A percentile compares a stretch with the other conserved stretches of the same genome.
Conservation (phyloP, 148 eudicot species). For the Rhododendron ferrugineum region DNA sequence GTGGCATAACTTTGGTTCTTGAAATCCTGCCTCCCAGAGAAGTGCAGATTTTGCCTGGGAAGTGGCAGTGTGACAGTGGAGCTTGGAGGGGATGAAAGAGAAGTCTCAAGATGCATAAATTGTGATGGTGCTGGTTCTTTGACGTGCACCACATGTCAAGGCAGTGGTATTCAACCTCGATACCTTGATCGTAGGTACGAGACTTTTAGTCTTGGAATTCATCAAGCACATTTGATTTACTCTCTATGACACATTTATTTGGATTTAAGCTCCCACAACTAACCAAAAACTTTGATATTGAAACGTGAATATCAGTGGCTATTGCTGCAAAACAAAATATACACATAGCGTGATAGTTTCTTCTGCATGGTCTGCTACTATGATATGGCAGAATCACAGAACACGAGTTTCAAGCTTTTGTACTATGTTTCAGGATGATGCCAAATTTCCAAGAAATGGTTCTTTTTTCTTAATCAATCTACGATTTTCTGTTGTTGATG, state of each 20-base stretch:
- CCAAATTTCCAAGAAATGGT: background rate
- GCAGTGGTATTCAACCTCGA: constrained; percentile 91
- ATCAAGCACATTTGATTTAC: background rate
- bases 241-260: background rate
- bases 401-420: background rate
- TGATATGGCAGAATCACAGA: background rate
- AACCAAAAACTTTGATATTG: background rate
- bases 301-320: background rate
- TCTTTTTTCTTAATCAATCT: background rate
- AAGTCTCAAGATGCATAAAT: constrained; percentile 81
- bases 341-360: background rate
- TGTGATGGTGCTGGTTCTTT: constrained; percentile 88
- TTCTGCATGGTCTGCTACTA: background rate
- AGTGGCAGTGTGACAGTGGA: constrained; percentile 69
- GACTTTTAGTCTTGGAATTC: background rate
- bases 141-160: constrained; percentile 98
- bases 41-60: constrained; percentile 90
- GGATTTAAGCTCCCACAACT: background rate
- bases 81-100: constrained; percentile 83
- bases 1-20: background rate
- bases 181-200: constrained; percentile 92
- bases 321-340: background rate
- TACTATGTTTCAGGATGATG: background rate
- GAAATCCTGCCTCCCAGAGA: constrained; percentile 33
- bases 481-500: background rate